phyloP scores from a whole-genome alignment of 306 rosid genomes.

The Ziziphus jujuba region DNA sequence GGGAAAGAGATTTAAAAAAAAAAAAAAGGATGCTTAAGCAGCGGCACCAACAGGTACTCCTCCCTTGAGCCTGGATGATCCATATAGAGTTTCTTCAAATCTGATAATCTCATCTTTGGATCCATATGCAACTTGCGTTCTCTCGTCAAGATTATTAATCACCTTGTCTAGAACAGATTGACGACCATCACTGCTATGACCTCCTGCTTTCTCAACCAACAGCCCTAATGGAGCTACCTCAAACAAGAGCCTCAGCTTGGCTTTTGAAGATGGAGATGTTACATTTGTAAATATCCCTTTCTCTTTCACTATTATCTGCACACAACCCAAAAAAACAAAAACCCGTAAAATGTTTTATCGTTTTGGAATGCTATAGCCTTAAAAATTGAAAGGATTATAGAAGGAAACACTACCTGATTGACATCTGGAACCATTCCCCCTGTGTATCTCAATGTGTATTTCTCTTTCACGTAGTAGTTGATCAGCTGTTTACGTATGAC shows the following conservation, averaged over 20 bases:
- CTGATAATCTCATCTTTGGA: conserved; percentile 88
- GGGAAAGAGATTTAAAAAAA: too few species aligned
- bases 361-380: too few species aligned
- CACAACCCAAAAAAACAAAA: too few species aligned
- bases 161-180: conserved; percentile 87
- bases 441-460: conserved; percentile 94
- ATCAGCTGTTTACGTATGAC: conserved; percentile 49
- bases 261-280: conserved; percentile 82
- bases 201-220: conserved; percentile 92
- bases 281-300: conserved; percentile 94
- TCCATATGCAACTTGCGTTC: conserved; percentile 97
- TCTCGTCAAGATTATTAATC: conserved; percentile 65
- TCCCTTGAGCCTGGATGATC: conserved; percentile 87
- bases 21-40: conserved; percentile 39
- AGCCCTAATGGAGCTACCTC: conserved; percentile 98
- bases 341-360: too few species aligned
- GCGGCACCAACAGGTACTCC: conserved; percentile 90
- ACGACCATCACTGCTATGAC: conserved; percentile 87
- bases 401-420: conserved; percentile 67
- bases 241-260: conserved; percentile 88
- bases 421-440: conserved; percentile 99
- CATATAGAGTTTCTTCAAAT: conserved; percentile 91
- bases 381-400: too few species aligned
- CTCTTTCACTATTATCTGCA: conserved; percentile 91
- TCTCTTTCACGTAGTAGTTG: conserved; percentile 76